Evolutionary conservation across 1,284 basidiomycete species (phyloP), one percentile per base, ranked within the genome.

Genomic region (Apiotrichum laibachii): DNA sequence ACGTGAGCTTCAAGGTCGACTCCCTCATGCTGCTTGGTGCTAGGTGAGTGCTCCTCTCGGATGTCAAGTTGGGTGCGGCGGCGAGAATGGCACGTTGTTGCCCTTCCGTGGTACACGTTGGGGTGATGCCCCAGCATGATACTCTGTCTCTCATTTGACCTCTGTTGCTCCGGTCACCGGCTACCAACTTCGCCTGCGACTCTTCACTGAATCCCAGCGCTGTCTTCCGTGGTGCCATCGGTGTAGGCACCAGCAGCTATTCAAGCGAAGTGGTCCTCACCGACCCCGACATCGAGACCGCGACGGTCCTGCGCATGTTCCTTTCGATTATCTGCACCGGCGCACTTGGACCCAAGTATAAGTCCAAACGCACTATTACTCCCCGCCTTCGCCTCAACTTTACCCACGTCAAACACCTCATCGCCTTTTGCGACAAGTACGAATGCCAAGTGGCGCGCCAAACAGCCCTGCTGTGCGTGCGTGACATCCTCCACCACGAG

Each of bases 221-320:
- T 22, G 45, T 47, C 22, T 47, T 47, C 26, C 22, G 22, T 3
- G 45, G 31, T 33, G 45, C 45, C 11, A 11, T 13, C 13, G 45
- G 31, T 1, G 7, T 33, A 4, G 45, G 45, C 5, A 16, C 11
- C 26, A 47, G 16, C 45, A 4, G 2, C n/a, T 19, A n/a, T 5
- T 8, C 26, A 13, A 22, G 26, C 22, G 8, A 47, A 6, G 45
- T 57, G 40, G 26, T 21, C 16, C 47, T 57, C 33, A 21, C 26
- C 18, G 56, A 57, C 37, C 50, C 35, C 37, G 37, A 47, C n/a
- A 39, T 57, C 13, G 56, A 57, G 26, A 52, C 50, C 2, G 50
- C 43, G 13, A 3, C 7, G 2, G 45, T 48, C 0, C 12, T 57
- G n/a, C 43, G 37, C 15, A n/a, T 43, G 22, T 57, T 57, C 19